A percentile compares a stretch with the other conserved stretches of the same genome.
Conservation (phyloP, 2,329 filamentous ascomycete species). For the Coniosporium tulheliwenetii region DNA sequence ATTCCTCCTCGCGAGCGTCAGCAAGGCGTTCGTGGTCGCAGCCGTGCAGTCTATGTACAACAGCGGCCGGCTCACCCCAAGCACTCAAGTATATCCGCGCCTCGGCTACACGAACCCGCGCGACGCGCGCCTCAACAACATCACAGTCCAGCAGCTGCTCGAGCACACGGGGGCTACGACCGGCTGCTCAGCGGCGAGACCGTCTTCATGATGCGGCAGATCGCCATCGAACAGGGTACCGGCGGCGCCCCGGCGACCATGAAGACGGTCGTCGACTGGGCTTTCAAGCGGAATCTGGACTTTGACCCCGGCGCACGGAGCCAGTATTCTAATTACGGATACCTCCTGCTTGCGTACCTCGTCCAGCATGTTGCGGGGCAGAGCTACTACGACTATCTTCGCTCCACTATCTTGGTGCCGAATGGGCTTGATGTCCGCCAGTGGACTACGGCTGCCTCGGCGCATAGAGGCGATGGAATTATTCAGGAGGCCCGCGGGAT, state of each 20-base stretch:
- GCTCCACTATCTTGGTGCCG: no score
- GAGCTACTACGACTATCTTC: no score
- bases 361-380: no score
- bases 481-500: no score
- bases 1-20: conserved; percentile 11
- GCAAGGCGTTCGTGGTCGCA: conserved; percentile 10
- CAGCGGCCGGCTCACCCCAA: conserved; percentile 7
- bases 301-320: conserved; percentile 6
- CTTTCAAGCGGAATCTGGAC: conserved; percentile 7
- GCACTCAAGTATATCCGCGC: conserved; percentile 8
- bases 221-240: conserved; percentile 7
- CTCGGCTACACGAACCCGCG: conserved; percentile 7
- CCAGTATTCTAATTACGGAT: no score
- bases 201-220: conserved; percentile 7
- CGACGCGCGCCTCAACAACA: conserved; percentile 8
- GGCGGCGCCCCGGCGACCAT: conserved; percentile 7
- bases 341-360: no score
- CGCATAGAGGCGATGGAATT: no score
- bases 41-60: conserved; percentile 7
- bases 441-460: no score
- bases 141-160: conserved; percentile 10
- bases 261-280: conserved; percentile 9
- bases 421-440: no score
- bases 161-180: conserved; percentile 10
- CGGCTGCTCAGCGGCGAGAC: conserved; percentile 7